A percentile compares a stretch with the other conserved stretches of the same genome.
Evolutionary conservation across 2,329 filamentous ascomycete species (phyloP).

Genomic region (Hypoxylon sp.): DNA sequence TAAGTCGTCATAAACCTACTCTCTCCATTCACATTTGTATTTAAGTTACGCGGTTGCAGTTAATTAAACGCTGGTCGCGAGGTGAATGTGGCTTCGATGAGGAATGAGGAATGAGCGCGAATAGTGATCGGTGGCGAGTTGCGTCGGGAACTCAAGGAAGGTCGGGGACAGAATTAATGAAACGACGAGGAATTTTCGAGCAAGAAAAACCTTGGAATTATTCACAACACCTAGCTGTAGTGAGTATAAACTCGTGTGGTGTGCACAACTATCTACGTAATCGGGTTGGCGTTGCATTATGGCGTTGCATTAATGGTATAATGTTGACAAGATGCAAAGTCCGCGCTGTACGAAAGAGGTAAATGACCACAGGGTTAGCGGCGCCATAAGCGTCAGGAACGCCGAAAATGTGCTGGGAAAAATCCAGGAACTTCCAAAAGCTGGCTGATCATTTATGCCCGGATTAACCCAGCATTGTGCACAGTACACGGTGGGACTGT

Average conservation of each 20-base stretch:
- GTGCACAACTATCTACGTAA: conserved; percentile 17
- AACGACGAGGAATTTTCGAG: conserved; percentile 7
- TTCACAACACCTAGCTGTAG: conserved; percentile 30
- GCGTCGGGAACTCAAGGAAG: conserved; percentile 15
- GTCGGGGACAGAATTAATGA: conserved; percentile 7
- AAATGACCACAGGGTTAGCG: conserved; percentile 5
- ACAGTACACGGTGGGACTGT: conserved; percentile 6
- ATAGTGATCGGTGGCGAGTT: conserved; percentile 22
- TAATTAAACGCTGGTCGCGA: conserved; percentile 19
- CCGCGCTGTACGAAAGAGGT: conserved; percentile 20
- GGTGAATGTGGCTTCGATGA: neutral
- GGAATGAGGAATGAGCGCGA: conserved; percentile 4
- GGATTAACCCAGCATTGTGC: conserved; percentile 29
- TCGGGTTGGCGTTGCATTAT: conserved; percentile 11
- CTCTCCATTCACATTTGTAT: conserved; percentile 6
- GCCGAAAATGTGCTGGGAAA: conserved; percentile 24
- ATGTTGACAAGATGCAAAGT: conserved; percentile 6
- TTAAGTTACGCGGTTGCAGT: conserved; percentile 9
- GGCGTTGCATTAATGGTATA: neutral
- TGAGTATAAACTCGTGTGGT: neutral
- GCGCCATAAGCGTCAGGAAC: conserved; percentile 29
- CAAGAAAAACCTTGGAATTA: conserved; percentile 6
- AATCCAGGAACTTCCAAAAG: conserved; percentile 14
- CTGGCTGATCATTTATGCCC: conserved; percentile 33
- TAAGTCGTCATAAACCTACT: conserved; percentile 19